These are phyloP conservation scores for Austroboletus eburneus DNA, from an alignment of 768 basidiomycete genomes.

Conservation along the genomic window DNA sequence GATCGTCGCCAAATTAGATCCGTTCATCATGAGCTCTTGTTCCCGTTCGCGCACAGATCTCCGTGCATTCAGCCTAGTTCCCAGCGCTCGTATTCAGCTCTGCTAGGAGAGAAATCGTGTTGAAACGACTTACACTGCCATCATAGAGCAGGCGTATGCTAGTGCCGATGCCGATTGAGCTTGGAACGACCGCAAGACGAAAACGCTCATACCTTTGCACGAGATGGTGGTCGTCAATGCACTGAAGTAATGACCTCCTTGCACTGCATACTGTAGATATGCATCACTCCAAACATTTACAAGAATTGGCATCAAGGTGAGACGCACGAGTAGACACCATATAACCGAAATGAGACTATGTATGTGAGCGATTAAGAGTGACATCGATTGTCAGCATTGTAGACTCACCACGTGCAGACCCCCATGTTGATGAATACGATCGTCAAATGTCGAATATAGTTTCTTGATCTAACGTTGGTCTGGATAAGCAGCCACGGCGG, in stretches of 20 bases:
- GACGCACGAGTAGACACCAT: slow-evolving; percentile 11
- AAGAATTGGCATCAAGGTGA: background rate
- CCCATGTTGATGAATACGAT: slow-evolving; percentile 15
- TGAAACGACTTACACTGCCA: slow-evolving; percentile 7
- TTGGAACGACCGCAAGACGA: background rate
- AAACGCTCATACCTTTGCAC: slow-evolving; percentile 2
- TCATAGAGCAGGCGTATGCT: slow-evolving; percentile 14
- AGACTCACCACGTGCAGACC: slow-evolving; percentile 10
- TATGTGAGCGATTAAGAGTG: too few species aligned
- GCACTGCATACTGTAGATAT: background rate
- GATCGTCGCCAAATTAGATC: slow-evolving; percentile 1
- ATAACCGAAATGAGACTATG: slow-evolving; percentile 5
- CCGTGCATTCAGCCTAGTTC: slow-evolving; percentile 12
- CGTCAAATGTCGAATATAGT: slow-evolving; percentile 10
- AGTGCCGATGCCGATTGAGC: background rate
- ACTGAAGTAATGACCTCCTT: background rate
- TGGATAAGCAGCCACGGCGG: background rate
- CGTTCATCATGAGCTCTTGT: background rate
- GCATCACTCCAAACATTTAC: background rate
- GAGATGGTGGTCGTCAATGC: slow-evolving; percentile 2
- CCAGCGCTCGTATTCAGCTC: background rate
- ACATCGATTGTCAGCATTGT: too few species aligned
- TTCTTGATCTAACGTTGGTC: slow-evolving; percentile 2
- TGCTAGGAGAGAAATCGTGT: background rate
- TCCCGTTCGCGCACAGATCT: slow-evolving; percentile 2